These are phyloP conservation scores for Cicer bijugum DNA, from an alignment of 306 rosid species.

Conservation along the genomic window DNA sequence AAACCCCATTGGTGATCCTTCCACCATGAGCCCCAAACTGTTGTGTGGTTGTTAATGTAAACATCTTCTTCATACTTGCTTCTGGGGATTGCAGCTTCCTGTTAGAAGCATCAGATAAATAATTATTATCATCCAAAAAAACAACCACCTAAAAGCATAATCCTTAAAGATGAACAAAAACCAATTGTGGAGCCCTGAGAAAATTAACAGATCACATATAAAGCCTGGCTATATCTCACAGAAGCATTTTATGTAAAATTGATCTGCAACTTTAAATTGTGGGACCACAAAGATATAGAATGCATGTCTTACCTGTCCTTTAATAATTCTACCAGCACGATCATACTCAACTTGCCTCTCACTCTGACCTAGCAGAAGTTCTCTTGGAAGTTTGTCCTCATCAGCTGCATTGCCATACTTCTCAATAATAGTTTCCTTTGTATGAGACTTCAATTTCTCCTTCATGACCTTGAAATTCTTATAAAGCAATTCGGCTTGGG, in stretches of 20 bases:
- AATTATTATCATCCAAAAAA: slow-evolving; percentile 1
- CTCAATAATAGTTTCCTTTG: slow-evolving; percentile 53
- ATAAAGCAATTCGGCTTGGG: slow-evolving; percentile 50
- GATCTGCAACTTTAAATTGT: neutral
- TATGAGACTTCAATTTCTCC: slow-evolving; percentile 63
- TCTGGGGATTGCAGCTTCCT: slow-evolving; percentile 45
- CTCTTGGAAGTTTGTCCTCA: slow-evolving; percentile 54
- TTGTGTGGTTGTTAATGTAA: slow-evolving; percentile 60
- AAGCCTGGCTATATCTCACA: neutral
- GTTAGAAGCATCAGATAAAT: slow-evolving; percentile 7
- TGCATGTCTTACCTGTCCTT: slow-evolving; percentile 55
- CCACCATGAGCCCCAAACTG: slow-evolving; percentile 87
- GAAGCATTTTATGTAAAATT: slow-evolving; percentile 2
- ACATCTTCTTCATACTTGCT: slow-evolving; percentile 63
- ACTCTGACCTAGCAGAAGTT: slow-evolving; percentile 66
- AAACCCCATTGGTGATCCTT: slow-evolving; percentile 82
- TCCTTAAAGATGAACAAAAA: slow-evolving; percentile 4
- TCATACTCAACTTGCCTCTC: slow-evolving; percentile 71
- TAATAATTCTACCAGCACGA: slow-evolving; percentile 48
- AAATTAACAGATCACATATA: neutral
- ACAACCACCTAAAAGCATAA: neutral
- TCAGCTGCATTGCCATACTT: slow-evolving; percentile 46
- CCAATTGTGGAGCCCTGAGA: neutral
- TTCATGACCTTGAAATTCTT: slow-evolving; percentile 63
- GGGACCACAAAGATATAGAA: neutral